These are phyloP conservation scores for Tuber umbilicatum DNA, from an alignment of 495 filamentous ascomycete genomes.

Conservation along the genomic window DNA sequence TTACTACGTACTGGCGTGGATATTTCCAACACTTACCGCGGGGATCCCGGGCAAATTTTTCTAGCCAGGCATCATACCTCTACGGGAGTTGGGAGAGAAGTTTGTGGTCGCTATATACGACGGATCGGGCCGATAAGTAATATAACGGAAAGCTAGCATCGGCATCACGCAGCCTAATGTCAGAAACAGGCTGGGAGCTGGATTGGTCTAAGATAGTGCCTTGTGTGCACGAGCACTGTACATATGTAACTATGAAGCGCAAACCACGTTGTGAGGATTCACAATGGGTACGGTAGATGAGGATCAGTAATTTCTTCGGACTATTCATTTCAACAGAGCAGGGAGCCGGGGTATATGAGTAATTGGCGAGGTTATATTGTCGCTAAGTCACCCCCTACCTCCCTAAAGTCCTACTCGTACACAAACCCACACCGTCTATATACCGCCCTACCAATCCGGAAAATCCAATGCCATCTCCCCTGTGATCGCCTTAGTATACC, in stretches of 20 bases:
- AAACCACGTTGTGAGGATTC: neutral
- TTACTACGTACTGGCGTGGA: too few relatives aligned
- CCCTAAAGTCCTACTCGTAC: neutral
- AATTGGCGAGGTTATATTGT: neutral
- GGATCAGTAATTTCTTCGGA: neutral
- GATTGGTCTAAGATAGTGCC: too few relatives aligned
- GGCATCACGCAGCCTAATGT: neutral
- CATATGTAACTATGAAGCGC: neutral
- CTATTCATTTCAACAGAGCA: neutral
- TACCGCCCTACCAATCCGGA: conserved; percentile 30
- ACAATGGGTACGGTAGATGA: neutral
- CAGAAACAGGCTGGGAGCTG: too few relatives aligned
- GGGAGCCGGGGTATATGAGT: neutral
- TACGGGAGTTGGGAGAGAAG: neutral
- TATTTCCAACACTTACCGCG: neutral
- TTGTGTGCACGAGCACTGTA: too few relatives aligned
- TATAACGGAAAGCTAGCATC: neutral
- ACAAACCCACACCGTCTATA: neutral
- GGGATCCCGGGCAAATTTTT: neutral
- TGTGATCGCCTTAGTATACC: conserved; percentile 51
- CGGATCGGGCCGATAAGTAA: neutral
- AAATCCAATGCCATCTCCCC: conserved; percentile 49
- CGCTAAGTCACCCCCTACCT: neutral
- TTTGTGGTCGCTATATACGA: neutral
- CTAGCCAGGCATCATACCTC: neutral